phyloP scores from a whole-genome alignment of 495 filamentous ascomycete species.

The Neurospora africana region DNA sequence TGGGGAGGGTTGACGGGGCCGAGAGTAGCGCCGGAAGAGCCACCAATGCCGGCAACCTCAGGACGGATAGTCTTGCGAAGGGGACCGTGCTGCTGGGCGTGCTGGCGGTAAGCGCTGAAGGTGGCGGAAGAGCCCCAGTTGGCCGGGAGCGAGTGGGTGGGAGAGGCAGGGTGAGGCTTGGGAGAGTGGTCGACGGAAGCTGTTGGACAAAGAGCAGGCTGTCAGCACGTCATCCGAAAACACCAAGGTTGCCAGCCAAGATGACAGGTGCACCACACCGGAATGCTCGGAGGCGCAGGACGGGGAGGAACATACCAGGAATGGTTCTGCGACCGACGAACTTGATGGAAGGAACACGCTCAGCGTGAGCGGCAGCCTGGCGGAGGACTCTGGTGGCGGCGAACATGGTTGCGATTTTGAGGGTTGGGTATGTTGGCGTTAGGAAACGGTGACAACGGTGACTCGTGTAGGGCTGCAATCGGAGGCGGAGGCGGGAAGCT shows the following conservation, averaged over 20 bases:
- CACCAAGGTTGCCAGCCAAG: conserved; percentile 1
- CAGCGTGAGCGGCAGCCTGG: conserved; percentile 49
- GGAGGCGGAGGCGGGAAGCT: not conserved
- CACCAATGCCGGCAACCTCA: conserved; percentile 49
- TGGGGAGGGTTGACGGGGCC: conserved; percentile 58
- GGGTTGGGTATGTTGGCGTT: not conserved
- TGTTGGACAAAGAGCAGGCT: conserved; percentile 19
- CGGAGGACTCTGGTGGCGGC: conserved; percentile 51
- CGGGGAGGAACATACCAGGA: conserved; percentile 52
- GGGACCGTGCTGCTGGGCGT: conserved; percentile 90
- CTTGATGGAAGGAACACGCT: conserved; percentile 73
- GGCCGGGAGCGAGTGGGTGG: conserved; percentile 39
- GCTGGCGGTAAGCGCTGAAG: conserved; percentile 84
- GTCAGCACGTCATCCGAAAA: not conserved
- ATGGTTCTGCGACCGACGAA: conserved; percentile 82
- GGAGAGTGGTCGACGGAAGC: conserved; percentile 74
- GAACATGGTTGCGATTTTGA: conserved; percentile 40
- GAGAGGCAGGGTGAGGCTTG: conserved; percentile 51
- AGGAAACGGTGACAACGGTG: not conserved
- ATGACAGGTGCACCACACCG: not conserved
- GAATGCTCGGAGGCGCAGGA: not conserved
- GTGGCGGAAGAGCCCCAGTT: conserved; percentile 43
- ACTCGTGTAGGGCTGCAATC: not conserved
- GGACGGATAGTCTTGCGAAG: conserved; percentile 48
- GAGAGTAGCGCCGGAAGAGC: conserved; percentile 51